phyloP scores from a whole-genome alignment of 805 yeast species.

The Monosporozyma siamensis region DNA sequence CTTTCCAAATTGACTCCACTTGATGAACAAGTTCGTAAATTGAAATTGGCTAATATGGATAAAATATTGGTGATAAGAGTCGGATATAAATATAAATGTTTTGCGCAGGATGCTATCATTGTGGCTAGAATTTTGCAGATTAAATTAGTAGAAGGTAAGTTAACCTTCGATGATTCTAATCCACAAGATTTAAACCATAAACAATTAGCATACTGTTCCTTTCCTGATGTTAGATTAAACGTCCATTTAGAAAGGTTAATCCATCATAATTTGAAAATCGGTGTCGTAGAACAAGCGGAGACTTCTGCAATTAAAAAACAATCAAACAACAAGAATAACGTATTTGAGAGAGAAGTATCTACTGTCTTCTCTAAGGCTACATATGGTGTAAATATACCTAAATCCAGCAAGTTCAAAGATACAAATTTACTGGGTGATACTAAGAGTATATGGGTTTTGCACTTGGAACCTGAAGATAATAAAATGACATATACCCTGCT shows the following conservation, averaged over 20 bases:
- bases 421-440: conserved; percentile 19
- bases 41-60: conserved; percentile 53
- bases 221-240: conserved; percentile 70
- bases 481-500: conserved; percentile 18
- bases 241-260: conserved; percentile 68
- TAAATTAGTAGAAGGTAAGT: conserved; percentile 62
- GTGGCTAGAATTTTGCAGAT: conserved; percentile 62
- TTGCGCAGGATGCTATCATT: conserved; percentile 70
- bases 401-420: conserved; percentile 43
- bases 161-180: conserved; percentile 42
- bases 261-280: conserved; percentile 68
- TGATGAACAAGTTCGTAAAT: conserved; percentile 63
- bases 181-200: conserved; percentile 41
- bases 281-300: conserved; percentile 78
- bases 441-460: conserved; percentile 24
- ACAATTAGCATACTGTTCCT: conserved; percentile 72
- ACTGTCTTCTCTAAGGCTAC: conserved; percentile 78
- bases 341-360: conserved; percentile 62
- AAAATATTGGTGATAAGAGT: conserved; percentile 75
- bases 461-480: conserved; percentile 6
- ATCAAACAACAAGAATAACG: conserved; percentile 37
- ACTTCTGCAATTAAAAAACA: conserved; percentile 61
- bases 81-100: conserved; percentile 85
- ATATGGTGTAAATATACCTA: conserved; percentile 34
- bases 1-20: conserved; percentile 50